Base-by-base conservation (phyloP, 306 rosid species). In the Cyamopsis tetragonoloba region DNA sequence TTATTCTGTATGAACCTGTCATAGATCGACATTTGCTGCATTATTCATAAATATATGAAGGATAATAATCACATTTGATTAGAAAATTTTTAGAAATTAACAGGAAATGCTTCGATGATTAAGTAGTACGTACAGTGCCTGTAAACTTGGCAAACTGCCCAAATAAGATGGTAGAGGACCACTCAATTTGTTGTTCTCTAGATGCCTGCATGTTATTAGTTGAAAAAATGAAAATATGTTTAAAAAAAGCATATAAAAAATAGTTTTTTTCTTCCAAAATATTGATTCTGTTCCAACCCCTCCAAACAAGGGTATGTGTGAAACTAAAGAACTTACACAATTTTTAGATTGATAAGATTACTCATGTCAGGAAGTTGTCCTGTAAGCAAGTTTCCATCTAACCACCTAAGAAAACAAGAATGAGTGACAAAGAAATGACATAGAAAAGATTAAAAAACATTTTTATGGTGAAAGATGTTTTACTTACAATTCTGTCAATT, bases 1-100 rank as follows among this genome's bases (percentile, higher is more conserved):
- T 93, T 93, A 83, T 93, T 89, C 81, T 89, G 87, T 78, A 93
- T 82, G 78, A 84, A 88, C 86, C 99, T 93, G 84, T 13, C 75
- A 80, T 61, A 74, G 26, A 79, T 75, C 41, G 68, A 66, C 8
- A 31, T 43, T 70, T 71, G 60, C 30, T 49, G 46, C 67, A 65
- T 59, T 30, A 46, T 71, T 62, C 54, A 74, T 61, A 50, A 34
- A 27, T 7, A 44, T 39, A 8, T 0, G 34, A 44, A 35, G 53
- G 59, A 12, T 35, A 51, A 51, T 23, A 49, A 31, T 50, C 12
- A 20, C 50, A 32, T 28, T 56, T 35, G 12, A 7, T 39, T 56
- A 23, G 48, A 61, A 37, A 30, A 78, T 10, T 38, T 27, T 2
- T 41, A 8, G 34, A n/a, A n/a, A 38, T 31, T 34, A 32, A 53